Evolutionary conservation across 495 filamentous ascomycete species (phyloP), one percentile per base, ranked within the genome.

Genomic region (Aspergillus olivimuriae): DNA sequence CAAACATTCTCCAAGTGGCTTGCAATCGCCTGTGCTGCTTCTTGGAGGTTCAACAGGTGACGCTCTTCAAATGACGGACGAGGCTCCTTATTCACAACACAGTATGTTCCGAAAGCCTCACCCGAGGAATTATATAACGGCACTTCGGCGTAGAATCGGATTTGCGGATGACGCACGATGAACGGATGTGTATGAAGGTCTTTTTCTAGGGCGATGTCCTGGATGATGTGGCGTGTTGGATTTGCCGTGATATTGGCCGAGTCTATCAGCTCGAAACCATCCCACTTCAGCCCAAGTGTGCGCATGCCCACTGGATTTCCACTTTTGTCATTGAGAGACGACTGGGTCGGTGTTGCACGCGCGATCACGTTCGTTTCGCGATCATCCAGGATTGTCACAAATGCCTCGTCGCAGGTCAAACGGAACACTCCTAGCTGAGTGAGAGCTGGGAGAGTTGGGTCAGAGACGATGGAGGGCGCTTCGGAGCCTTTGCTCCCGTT

Each of bases 111-210:
- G 35, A 86, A 77, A 2, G 73, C 66, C 24, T 78, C 70, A 4
- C 80, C 81, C 10, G 62, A 62, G 8, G 66, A 70, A 2, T 70
- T 77, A 19, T 72, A 57, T 10, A 86, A 64, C 0, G 82, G 80
- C 2, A 78, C 74, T n/a, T 76, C 81, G 6, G 74, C 78, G 43
- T 84, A 86, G 52, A 81, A 86, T 22, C 57, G 62, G 2, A 65
- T 46, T 40, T 58, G 47, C 0, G 75, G 58, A 64, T 61, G 55
- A 18, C 50, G 55, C 17, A 47, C 23, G 14, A 75, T 61, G 44
- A 66, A 65, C 7, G 60, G 44, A 41, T 63, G 56, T 39, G 59
- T 34, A 34, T 60, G 60, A 38, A 76, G 74, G 4, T 58, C 53
- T 6, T 59, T 56, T 36, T 81, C 70, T 3, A 48, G 11, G 1